Percentiles rank a stretch among this genome's conserved stretches.
These are phyloP conservation scores for Naganishia onofrii DNA, from an alignment of 768 basidiomycete species.

Conservation along the genomic window DNA sequence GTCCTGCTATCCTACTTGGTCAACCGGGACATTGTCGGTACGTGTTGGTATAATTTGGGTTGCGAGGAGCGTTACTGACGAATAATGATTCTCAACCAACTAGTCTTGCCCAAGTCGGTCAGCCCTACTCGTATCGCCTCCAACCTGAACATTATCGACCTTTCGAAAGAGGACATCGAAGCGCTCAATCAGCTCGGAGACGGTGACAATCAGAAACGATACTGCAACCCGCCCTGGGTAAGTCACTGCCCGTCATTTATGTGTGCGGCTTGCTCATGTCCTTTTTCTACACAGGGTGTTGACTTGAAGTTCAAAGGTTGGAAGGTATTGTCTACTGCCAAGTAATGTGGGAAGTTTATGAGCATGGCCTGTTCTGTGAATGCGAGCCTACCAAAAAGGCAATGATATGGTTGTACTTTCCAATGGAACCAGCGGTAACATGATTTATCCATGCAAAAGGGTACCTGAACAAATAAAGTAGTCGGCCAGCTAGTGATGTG, in stretches of 20 bases:
- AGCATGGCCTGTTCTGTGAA: too few species aligned
- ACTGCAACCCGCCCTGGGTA: conserved; percentile 45
- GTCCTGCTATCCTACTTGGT: conserved; percentile 45
- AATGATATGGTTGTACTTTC: background rate
- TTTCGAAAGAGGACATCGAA: conserved; percentile 42
- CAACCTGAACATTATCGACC: conserved; percentile 45
- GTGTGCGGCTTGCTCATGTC: background rate
- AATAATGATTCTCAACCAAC: background rate
- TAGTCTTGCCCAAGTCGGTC: conserved; percentile 48
- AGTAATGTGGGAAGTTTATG: background rate
- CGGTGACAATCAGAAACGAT: conserved; percentile 43
- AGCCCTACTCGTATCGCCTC: conserved; percentile 43
- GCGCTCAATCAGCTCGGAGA: conserved; percentile 40
- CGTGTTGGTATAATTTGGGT: background rate
- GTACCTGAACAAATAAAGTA: too few species aligned
- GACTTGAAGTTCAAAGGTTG: conserved; percentile 29
- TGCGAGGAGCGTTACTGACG: background rate
- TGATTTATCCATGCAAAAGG: background rate
- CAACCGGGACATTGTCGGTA: conserved; percentile 40
- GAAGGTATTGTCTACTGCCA: conserved; percentile 25
- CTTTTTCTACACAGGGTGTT: conserved; percentile 10
- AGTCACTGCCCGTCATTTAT: background rate
- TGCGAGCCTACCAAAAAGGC: background rate
- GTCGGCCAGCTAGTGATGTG: too few species aligned
- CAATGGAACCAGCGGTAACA: background rate